Evolutionary conservation across 257 asterid species (phyloP).

Genomic region (Mentha longifolia): DNA sequence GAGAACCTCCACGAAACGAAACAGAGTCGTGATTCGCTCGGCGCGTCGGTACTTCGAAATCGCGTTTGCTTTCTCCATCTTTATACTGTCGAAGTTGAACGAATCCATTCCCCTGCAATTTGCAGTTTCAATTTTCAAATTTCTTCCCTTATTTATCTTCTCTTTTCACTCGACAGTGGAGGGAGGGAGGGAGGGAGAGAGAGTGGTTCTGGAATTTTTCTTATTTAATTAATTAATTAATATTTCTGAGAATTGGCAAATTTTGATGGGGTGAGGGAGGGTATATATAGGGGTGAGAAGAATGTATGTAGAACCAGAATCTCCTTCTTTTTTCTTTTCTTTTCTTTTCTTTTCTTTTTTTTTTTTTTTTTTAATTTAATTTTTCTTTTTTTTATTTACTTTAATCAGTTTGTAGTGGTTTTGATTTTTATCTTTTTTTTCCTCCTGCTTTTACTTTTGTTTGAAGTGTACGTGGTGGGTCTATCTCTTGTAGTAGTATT

Average conservation of each 20-base stretch:
- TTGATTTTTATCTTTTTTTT: conserved; percentile 20
- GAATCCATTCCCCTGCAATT: conserved; percentile 43
- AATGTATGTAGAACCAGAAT: conserved; percentile 9
- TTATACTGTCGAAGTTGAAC: conserved; percentile 40
- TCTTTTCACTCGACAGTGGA: background rate
- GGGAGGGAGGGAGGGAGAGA: background rate
- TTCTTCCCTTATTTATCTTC: background rate
- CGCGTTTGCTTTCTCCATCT: conserved; percentile 54
- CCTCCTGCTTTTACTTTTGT: conserved; percentile 25
- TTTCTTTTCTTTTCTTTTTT: too few species aligned
- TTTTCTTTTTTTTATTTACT: conserved; percentile 12
- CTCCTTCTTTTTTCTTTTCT: conserved; percentile 8
- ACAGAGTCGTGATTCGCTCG: conserved; percentile 41
- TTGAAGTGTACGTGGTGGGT: conserved; percentile 29
- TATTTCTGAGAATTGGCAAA: conserved; percentile 8
- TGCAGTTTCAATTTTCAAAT: background rate
- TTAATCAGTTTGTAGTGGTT: conserved; percentile 32
- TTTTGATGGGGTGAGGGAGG: conserved; percentile 16
- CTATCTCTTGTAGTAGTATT: too few species aligned
- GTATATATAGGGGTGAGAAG: conserved; percentile 35
- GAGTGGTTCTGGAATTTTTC: background rate
- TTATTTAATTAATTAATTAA: too few species aligned
- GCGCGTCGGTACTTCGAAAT: conserved; percentile 38
- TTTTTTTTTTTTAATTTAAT: too few species aligned
- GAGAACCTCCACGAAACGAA: conserved; percentile 50